phyloP scores from a whole-genome alignment of 345 rosid genomes.

The Eucalyptus pauciflora region DNA sequence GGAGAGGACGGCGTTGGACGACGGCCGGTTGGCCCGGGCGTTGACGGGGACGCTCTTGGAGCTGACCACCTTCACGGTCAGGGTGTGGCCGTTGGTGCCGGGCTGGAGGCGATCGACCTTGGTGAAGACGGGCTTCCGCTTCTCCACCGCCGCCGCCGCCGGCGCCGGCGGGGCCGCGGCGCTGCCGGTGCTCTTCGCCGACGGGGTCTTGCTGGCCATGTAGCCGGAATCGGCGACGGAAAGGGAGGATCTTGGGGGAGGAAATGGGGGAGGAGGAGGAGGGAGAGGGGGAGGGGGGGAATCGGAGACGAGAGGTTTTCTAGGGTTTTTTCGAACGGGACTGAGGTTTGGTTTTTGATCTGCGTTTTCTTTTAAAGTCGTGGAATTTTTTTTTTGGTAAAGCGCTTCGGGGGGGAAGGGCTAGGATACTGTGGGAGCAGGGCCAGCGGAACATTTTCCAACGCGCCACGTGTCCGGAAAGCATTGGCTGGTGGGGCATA shows the following conservation, averaged over 20 bases:
- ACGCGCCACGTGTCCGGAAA: not conserved
- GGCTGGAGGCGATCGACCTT: constrained; percentile 59
- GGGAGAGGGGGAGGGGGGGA: not conserved
- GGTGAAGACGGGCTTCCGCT: constrained; percentile 56
- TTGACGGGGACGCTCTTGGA: constrained; percentile 20
- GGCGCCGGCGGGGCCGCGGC: not conserved
- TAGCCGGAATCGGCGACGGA: not conserved
- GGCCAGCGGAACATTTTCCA: not conserved
- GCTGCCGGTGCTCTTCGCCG: constrained; percentile 4
- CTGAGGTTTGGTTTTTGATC: not conserved
- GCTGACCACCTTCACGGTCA: constrained; percentile 46
- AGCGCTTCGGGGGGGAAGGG: not conserved
- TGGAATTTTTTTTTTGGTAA: not conserved
- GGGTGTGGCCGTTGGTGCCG: constrained; percentile 57
- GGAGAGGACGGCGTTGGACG: constrained; percentile 7
- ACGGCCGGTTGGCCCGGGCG: constrained; percentile 13
- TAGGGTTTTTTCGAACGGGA: not conserved
- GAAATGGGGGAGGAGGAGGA: not conserved
- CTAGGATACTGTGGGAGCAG: not conserved
- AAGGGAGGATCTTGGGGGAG: not conserved
- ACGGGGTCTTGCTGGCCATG: not conserved
- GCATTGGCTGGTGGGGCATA: not conserved
- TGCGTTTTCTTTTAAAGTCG: not conserved
- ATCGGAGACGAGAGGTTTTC: not conserved
- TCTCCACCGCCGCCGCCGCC: constrained; percentile 10